Evolutionary conservation across 768 basidiomycete species (phyloP).

Genomic region (Leccinum obscurum): DNA sequence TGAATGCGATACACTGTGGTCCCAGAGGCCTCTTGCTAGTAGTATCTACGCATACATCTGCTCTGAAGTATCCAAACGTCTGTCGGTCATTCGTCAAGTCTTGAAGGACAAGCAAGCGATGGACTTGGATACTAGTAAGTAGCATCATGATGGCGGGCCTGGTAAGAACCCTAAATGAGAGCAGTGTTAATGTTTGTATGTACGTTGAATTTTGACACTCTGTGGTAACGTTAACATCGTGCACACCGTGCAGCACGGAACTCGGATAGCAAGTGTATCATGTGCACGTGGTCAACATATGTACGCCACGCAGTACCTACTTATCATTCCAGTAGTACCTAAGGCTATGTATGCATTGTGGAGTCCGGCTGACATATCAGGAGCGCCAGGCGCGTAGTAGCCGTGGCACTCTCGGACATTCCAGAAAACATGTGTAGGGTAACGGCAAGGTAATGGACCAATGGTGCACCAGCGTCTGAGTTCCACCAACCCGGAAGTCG

Average conservation of each 20-base stretch:
- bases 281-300: neutral
- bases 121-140: neutral
- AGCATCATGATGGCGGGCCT: neutral
- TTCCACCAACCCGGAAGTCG: neutral
- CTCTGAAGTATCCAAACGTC: neutral
- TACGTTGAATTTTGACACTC: slow-evolving; percentile 8
- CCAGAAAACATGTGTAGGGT: neutral
- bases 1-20: neutral
- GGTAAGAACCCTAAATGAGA: neutral
- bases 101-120: neutral
- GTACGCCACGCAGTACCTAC: neutral
- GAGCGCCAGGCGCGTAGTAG: neutral
- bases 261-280: no score
- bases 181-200: slow-evolving; percentile 1
- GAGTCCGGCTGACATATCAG: neutral
- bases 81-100: neutral
- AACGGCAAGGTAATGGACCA: neutral
- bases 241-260: slow-evolving; percentile 2
- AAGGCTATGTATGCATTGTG: neutral
- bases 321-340: neutral
- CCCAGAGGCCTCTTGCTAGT: neutral
- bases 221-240: slow-evolving; percentile 2
- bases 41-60: no score
- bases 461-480: neutral
- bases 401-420: neutral